Base-by-base conservation (phyloP, 1,284 basidiomycete species). In the Naganishia sp. region DNA sequence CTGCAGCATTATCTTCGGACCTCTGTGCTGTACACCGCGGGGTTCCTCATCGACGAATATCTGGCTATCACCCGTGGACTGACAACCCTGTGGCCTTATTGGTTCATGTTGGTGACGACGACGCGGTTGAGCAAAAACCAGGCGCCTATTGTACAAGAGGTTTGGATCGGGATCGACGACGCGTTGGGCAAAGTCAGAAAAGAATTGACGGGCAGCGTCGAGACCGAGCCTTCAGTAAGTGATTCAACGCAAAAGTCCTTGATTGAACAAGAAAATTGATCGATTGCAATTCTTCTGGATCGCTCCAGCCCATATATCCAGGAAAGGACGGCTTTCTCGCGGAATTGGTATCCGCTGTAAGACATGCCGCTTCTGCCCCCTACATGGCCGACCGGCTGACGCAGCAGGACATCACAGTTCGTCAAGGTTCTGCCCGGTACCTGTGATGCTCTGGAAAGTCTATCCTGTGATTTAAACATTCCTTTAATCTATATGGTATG, bases 31-130 rank as follows among this genome's bases (percentile, higher is more conserved):
- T 61, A 61, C 13, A 50, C 49, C 5, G 13, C 42, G 5, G 21
- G 32, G 21, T 18, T 61, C 6, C n/a, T 49, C 13, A 5, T 49
- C 2, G 49, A 61, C 49, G 9, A 21, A n/a, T 23, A 18, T 21
- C 50, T 51, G 13, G 35, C 28, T 17, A 28, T 61, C 13, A n/a
- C 31, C 32, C 23, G 23, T 23, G 50, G 41, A 7, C 15, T 61
- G 13, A 50, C 46, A 18, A 21, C n/a, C n/a, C 7, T 61, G 18
- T 61, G 57, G 57, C 57, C 57, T 32, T 61, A 50, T 35, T 61
- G 57, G 57, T 13, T 61, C 23, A 50, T 61, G 2, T 21, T 61
- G n/a, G 6, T 61, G 5, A 13, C 35, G 25, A 61, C 57, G 2
- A 39, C 35, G 10, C 35, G 35, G 15, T 51, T 50, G 42, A 46